Base-by-base conservation (phyloP, 78 protist genomes). In the Chrysochromulina tobinii region DNA sequence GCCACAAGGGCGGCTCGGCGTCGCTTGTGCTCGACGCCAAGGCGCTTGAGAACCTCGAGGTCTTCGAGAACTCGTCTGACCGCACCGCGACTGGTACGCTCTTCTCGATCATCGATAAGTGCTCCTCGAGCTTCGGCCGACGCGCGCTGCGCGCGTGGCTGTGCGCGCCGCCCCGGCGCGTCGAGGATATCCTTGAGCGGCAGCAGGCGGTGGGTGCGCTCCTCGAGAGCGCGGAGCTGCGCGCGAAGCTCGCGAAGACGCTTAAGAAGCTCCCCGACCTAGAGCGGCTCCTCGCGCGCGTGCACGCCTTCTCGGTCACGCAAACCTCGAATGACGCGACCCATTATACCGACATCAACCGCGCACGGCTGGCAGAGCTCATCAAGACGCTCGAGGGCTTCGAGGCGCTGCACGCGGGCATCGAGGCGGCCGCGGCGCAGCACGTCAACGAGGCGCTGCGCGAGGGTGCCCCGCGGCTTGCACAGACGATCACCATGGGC, bases 261-360 rank as follows among this genome's bases (percentile, higher is more conserved):
- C 90, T 92, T 38, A 61, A 57, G 27, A 9, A 23, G 66, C 87
- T 86, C 83, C 91, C 91, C 50, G 94, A 92, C 64, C 50, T 92
- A 15, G 94, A 92, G 91, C 61, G 94, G 20, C n/a, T 50, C 75
- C 90, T 91, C 51, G 88, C 85, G 53, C 89, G 89, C 67, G 20
- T 81, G 21, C 93, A 81, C 92, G 57, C 81, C 17, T 23, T 38
- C 84, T 0, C 59, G 23, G 21, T 38, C 38, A 38, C 38, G 38
- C 38, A 38, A 38, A 38, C 38, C 38, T 38, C 38, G 38, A 38
- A 38, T 38, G 38, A 38, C 38, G 38, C 38, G 38, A 38, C 38
- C 0, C 38, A 38, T 38, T 38, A 38, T 38, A 38, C 38, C 38
- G 38, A 38, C 38, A 38, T 38, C 38, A 38, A 0, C 38, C 7